A percentile compares a stretch with the other conserved stretches of the same genome.
Evolutionary conservation across 768 basidiomycete species (phyloP).

Genomic region (Hericium erinaceus): DNA sequence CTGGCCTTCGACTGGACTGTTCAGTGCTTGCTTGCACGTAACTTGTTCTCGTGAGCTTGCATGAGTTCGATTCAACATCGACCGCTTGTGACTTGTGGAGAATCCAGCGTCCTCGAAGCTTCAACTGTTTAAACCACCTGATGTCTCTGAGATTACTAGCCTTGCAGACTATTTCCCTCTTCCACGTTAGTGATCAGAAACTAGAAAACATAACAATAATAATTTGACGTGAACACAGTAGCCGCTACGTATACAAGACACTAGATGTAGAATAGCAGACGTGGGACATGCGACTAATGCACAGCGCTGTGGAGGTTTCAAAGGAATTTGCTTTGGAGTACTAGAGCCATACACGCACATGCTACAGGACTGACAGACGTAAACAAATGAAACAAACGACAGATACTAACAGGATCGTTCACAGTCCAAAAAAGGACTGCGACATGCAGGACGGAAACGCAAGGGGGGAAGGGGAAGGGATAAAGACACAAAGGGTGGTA

Average conservation of each 20-base stretch:
- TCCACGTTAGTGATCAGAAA: too few species aligned
- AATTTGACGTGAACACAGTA: background rate
- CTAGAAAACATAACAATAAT: background rate
- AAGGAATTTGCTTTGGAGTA: constrained; percentile 19
- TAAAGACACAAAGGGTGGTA: constrained; percentile 5
- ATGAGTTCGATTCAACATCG: too few species aligned
- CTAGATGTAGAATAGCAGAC: constrained; percentile 1
- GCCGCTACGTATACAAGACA: constrained; percentile 4
- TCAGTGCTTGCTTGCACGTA: too few species aligned
- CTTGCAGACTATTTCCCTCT: too few species aligned
- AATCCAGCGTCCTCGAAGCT: too few species aligned
- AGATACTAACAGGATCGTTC: constrained; percentile 3
- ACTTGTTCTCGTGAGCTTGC: too few species aligned
- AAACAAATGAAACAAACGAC: constrained; percentile 17
- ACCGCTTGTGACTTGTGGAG: too few species aligned
- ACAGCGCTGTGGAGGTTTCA: constrained; percentile 8
- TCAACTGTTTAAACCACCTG: too few species aligned
- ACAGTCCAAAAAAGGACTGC: background rate
- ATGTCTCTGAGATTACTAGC: too few species aligned
- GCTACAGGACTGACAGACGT: constrained; percentile 28
- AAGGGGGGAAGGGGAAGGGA: constrained; percentile 11
- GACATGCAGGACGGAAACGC: background rate
- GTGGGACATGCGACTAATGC: background rate
- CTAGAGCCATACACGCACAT: constrained; percentile 32
- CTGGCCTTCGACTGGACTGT: too few species aligned